Evolutionary conservation across 768 basidiomycete species (phyloP), one percentile per base, ranked within the genome.

Genomic region (Kwoniella heveanensis): DNA sequence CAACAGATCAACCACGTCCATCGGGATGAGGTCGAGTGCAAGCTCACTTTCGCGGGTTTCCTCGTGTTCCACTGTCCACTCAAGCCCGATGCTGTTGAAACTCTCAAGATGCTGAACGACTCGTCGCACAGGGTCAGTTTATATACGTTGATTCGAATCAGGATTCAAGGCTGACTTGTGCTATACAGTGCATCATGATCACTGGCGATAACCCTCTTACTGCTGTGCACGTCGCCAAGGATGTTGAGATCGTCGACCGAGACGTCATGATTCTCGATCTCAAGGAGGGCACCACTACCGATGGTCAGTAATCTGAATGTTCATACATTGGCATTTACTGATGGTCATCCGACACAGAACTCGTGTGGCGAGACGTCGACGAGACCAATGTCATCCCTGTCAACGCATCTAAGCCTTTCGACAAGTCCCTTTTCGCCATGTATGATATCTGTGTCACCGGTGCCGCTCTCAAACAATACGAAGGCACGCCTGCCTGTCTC

Each of bases 371-470:
- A 19, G 91, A 90, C 13, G 88, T 95, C n/a, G 91, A 97, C 70
- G 96, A 98, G 74, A 86, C 83, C 66, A 92, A 88, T 72, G 82
- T 93, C 65, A 94, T 97, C 68, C 85, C 91, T 10, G 90, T 96
- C 54, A 84, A 95, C 76, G 89, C 92, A 0, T 77, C 84, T 0
- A 83, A 89, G 59, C 90, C 92, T 0, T 79, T 97, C 50, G 94
- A 98, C 80, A 76, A 79, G 39, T 82, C 86, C 0, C 84, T 98
- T 15, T 88, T 97, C 71, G 85, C 89, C 51, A 79, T 88, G 54
- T 98, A 94, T 81, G 96, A 99, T 79, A 92, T 99, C 67, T 98
- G 96, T 79, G 85, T 98, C 70, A 98, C 96, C 2, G 96, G 96
- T 50, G 86, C 89, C 17, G 96, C 96, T 4, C 85, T 99, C 82